Evolutionary conservation across 2,329 filamentous ascomycete species (phyloP), one percentile per base, ranked within the genome.

Genomic region (Paraphaeosphaeria sporulosa): DNA sequence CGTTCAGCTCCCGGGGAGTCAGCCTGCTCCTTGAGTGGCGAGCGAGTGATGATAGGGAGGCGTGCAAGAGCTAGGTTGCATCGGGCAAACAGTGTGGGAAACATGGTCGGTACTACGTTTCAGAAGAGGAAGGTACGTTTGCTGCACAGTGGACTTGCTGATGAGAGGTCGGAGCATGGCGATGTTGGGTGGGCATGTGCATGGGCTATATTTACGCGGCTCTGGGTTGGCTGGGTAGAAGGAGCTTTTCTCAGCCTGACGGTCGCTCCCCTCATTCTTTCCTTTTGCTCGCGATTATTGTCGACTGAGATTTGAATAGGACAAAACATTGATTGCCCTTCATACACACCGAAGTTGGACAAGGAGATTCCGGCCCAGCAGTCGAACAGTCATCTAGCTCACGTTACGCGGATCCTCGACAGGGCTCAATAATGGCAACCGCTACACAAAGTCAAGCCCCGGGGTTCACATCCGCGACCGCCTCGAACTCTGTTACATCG

Each of bases 21-120:
- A 55, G 51, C 51, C 51, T 32, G 32, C 44, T 30, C 4, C 7
- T 47, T 27, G 15, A 30, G 15, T 27, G 49, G 49, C 30, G 15
- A 30, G 2, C 7, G 15, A 3, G 30, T 21, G 4, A 27, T 55
- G 53, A 55, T 55, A 47, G 53, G 53, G 42, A 36, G 53, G 19
- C 38, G 21, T 54, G 53, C 32, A 42, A 36, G 34, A 40, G 25
- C 51, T 55, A 55, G 51, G 32, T 19, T 57, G 44, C 12, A n/a
- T 57, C 10, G 21, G 27, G 51, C 34, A 52, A 21, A 23, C 15
- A 23, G 2, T 27, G 9, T 19, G 44, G 21, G 19, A 42, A n/a
- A 21, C 17, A 30, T 23, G 47, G 5, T 50, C 34, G 49, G 34
- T 42, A 52, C 34, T 9, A 34, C 13, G n/a, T 8, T 27, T 42